These are phyloP conservation scores for Aspergillus brasiliensis DNA, from an alignment of 2,329 filamentous ascomycete genomes.

Conservation along the genomic window DNA sequence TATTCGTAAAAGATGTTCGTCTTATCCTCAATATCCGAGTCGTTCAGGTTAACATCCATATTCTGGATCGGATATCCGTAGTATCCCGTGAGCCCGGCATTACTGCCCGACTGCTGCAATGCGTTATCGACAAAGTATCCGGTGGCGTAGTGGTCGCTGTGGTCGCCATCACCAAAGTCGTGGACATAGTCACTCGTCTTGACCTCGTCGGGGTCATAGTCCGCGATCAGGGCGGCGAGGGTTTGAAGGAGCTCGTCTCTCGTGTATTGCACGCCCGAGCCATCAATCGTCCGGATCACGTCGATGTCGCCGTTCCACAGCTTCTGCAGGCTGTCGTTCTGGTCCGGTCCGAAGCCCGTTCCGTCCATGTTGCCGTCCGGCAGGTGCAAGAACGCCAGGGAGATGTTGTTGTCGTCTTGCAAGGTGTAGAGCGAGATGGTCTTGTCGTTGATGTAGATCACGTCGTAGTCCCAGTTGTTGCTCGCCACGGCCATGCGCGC, in stretches of 20 bases:
- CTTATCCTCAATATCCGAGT: slow-evolving; percentile 4
- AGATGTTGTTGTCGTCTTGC: slow-evolving; percentile 8
- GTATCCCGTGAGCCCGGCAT: slow-evolving; percentile 1
- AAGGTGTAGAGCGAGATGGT: slow-evolving; percentile 15
- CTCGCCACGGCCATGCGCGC: slow-evolving; percentile 13
- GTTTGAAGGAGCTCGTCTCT: slow-evolving; percentile 10
- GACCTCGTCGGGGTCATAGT: slow-evolving; percentile 12
- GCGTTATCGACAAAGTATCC: slow-evolving; percentile 14
- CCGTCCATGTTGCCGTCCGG: slow-evolving; percentile 19
- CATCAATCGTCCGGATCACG: slow-evolving; percentile 9
- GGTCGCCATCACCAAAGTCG: slow-evolving; percentile 15
- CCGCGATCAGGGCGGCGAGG: slow-evolving; percentile 8
- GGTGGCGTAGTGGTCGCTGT: slow-evolving; percentile 19
- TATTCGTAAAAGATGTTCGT: slow-evolving; percentile 15
- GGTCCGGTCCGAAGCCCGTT: slow-evolving; percentile 11
- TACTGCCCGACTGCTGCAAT: neutral
- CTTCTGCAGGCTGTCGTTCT: slow-evolving; percentile 15
- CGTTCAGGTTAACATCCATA: slow-evolving; percentile 1
- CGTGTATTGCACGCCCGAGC: slow-evolving; percentile 11
- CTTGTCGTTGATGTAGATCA: slow-evolving; percentile 11
- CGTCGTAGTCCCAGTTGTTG: slow-evolving; percentile 16
- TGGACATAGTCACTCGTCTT: slow-evolving; percentile 21
- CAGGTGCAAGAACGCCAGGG: slow-evolving; percentile 18
- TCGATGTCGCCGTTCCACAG: slow-evolving; percentile 17
- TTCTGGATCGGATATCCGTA: slow-evolving; percentile 6